Base-by-base conservation (phyloP, 768 basidiomycete species). In the Lactifluus rugatus region DNA sequence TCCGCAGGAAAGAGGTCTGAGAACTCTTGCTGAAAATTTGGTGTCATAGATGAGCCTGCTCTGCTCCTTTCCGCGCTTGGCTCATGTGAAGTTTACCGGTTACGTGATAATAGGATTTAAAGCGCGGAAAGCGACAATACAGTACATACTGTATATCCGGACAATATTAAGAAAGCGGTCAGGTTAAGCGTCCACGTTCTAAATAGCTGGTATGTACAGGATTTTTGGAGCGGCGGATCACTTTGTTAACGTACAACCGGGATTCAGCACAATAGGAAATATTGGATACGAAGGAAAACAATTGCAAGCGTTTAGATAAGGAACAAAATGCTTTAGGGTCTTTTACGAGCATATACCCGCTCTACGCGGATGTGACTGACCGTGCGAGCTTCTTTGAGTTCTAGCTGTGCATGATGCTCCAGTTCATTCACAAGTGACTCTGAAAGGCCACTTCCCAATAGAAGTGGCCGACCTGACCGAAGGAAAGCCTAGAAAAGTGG, bases 401-500 rank as follows among this genome's bases (percentile, higher is more conserved):
- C 88, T 34, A 65, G 45, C n/a, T 66, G 67, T 13, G 81, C 78
- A 23, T 80, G 77, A 5, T 56, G 54, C 67, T 87, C 76, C 17
- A 89, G 69, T 32, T 77, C 71, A 56, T 81, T 72, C 21, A 88
- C 75, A 16, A 82, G 66, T 8, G 72, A 69, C 65, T 78, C 76
- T 2, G 81, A 68, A 28, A 88, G 64, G 4, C 85, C 88, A 64
- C 73, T 78, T 13, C 81, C 78, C 5, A 89, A 76, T 2, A 90
- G 75, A 42, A 89, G 72, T 21, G 85, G 83, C n/a, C 85, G 75
- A 17, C 79, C 82, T 0, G 83, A 81, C 62, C 75, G 76, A 41
- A 90, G 65, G 66, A 90, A 88, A 14, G 78, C 74, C 85, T 89
- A 61, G 19, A 59, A 16, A 17, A 28, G 45, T 32, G 23, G 17